A percentile compares a stretch with the other conserved stretches of the same genome.
phyloP scores from a whole-genome alignment of 345 rosid genomes.

The Euphorbia peplus region DNA sequence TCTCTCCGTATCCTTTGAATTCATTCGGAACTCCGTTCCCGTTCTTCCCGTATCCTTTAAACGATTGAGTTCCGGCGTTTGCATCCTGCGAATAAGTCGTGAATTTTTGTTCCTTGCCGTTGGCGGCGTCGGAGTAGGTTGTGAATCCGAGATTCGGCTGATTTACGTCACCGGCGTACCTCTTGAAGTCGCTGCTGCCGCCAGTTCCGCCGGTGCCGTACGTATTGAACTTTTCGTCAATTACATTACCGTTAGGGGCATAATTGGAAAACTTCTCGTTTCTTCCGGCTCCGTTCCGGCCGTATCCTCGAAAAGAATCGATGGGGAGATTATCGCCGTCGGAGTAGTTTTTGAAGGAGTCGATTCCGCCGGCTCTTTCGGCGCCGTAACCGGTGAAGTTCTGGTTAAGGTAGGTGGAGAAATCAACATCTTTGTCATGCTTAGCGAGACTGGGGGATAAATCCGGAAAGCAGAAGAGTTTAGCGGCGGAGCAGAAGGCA shows the following conservation, averaged over 20 bases:
- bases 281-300: slow-evolving; percentile 32
- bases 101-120: slow-evolving; percentile 51
- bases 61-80: slow-evolving; percentile 57
- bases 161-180: slow-evolving; percentile 54
- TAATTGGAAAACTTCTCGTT: slow-evolving; percentile 26
- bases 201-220: slow-evolving; percentile 63
- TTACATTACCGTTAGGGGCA: slow-evolving; percentile 38
- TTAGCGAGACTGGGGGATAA: slow-evolving; percentile 14
- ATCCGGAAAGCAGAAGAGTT: slow-evolving; percentile 74
- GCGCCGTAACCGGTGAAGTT: slow-evolving; percentile 84
- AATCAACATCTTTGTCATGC: slow-evolving; percentile 38
- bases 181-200: slow-evolving; percentile 56
- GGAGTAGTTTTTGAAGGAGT: slow-evolving; percentile 52
- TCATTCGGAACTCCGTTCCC: slow-evolving; percentile 56
- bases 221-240: slow-evolving; percentile 67
- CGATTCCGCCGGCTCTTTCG: slow-evolving; percentile 40
- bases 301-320: slow-evolving; percentile 36
- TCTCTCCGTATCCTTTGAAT: slow-evolving; percentile 51
- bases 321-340: slow-evolving; percentile 26
- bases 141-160: slow-evolving; percentile 57
- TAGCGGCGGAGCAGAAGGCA: slow-evolving; percentile 74
- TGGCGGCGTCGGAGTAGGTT: slow-evolving; percentile 49
- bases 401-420: slow-evolving; percentile 45
- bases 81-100: slow-evolving; percentile 40
- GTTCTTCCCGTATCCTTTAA: slow-evolving; percentile 63